A percentile compares a stretch with the other conserved stretches of the same genome.
Evolutionary conservation across 2,329 filamentous ascomycete genomes (phyloP).

Genomic region (Cyphellophora attinorum): DNA sequence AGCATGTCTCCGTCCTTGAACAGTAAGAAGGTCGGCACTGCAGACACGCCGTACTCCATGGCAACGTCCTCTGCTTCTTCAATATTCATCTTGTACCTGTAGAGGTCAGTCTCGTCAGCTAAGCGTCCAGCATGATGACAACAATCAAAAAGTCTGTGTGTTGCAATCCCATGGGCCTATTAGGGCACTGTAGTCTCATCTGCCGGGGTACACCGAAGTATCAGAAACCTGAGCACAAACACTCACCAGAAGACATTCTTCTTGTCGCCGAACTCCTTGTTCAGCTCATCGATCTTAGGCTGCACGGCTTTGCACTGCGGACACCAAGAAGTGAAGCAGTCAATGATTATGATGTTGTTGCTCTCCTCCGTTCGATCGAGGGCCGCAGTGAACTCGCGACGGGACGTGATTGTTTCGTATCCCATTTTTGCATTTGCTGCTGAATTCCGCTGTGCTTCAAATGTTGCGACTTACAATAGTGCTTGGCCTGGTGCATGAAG

Average conservation of each 20-base stretch:
- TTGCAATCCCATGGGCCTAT: no score
- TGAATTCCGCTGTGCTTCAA: no score
- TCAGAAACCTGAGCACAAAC: no score
- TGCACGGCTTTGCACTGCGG: slow-evolving; percentile 1
- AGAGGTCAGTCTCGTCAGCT: neutral
- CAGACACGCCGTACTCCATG: neutral
- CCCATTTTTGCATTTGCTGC: no score
- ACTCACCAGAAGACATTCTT: slow-evolving; percentile 1
- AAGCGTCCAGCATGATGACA: no score
- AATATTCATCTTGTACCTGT: slow-evolving; percentile 1
- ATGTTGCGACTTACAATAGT: no score
- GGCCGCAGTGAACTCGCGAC: neutral
- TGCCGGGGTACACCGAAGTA: no score
- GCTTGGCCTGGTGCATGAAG: no score
- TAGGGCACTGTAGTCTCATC: no score
- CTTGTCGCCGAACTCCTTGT: neutral
- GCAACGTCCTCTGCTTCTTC: neutral
- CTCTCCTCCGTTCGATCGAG: neutral
- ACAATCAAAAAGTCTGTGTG: no score
- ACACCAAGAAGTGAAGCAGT: slow-evolving; percentile 1
- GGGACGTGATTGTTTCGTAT: neutral
- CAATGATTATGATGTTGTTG: neutral
- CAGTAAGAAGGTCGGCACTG: slow-evolving; percentile 2
- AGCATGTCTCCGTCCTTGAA: slow-evolving; percentile 2
- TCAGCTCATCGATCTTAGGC: slow-evolving; percentile 2